Evolutionary conservation across 2,329 filamentous ascomycete genomes (phyloP), one percentile per base, ranked within the genome.

Genomic region (Thelonectria blattea): DNA sequence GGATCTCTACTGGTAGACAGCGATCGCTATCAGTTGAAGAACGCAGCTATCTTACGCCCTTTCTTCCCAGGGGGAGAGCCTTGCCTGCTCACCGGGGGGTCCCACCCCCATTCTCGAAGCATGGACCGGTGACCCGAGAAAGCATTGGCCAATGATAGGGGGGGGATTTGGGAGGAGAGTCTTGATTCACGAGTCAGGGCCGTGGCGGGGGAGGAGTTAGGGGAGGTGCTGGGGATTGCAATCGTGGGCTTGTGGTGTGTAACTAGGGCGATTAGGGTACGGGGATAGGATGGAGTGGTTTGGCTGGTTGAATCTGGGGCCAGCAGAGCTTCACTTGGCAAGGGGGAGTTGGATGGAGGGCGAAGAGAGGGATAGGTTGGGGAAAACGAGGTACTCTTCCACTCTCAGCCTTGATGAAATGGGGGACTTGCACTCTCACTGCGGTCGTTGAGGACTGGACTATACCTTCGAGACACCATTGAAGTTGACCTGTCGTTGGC

Each of bases 91-190:
- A 34, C 18, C 22, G 22, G 8, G 27, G 7, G 27, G 14, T 34
- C n/a, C 58, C 58, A 57, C 58, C 58, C 58, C 58, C 58, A 60
- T 45, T 57, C 30, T 51, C 14, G 58, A 39, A 9, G 52, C 48
- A 55, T 55, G 46, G 57, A n/a, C 52, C 57, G 5, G n/a, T n/a
- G n/a, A n/a, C n/a, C n/a, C n/a, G n/a, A n/a, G 17, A 45, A 6
- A 12, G 52, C 53, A 52, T 55, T 51, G 57, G 10, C 57, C 57
- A 60, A 60, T 60, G 18, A 50, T 24, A 24, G 18, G 7, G 20
- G n/a, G 18, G 11, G 11, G 4, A 46, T 46, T 30, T 46, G 11
- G 46, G 42, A 24, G 41, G 11, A 8, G 34, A 39, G 42, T n/a
- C n/a, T 18, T 37, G 42, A 39, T 30, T 42, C 24, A 55, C 57